Conservation (phyloP, 108 stramenopile species). For the Conticribra guillardii region DNA sequence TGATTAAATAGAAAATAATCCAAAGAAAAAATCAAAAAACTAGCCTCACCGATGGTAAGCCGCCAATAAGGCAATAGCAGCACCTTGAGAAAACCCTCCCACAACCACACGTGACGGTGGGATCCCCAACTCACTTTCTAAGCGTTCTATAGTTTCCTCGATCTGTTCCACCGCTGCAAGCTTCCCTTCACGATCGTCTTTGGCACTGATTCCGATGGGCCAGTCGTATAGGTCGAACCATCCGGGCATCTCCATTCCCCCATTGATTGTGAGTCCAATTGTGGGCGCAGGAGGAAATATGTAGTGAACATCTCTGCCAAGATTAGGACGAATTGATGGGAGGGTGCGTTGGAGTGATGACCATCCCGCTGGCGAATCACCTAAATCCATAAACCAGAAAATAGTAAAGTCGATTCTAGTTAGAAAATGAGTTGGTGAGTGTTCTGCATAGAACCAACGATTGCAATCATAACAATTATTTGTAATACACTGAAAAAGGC, state of each 20-base stretch:
- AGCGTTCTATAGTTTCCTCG: conserved; percentile 49
- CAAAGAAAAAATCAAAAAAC: too few relatives aligned
- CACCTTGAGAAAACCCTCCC: conserved; percentile 88
- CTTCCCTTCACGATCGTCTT: conserved; percentile 68
- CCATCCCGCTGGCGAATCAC: conserved; percentile 83
- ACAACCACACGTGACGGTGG: conserved; percentile 70
- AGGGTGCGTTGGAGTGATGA: conserved; percentile 54
- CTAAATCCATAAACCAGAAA: conserved; percentile 5
- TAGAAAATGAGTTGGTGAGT: too few relatives aligned
- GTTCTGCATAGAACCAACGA: too few relatives aligned
- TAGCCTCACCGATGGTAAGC: conserved; percentile 71
- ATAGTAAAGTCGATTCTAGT: not conserved
- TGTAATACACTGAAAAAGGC: not conserved
- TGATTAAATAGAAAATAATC: too few relatives aligned
- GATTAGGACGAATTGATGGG: conserved; percentile 55
- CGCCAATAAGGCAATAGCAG: conserved; percentile 73
- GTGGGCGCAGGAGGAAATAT: conserved; percentile 85
- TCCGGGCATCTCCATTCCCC: conserved; percentile 82
- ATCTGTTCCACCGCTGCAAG: conserved; percentile 51
- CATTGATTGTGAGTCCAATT: conserved; percentile 83
- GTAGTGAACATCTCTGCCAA: conserved; percentile 60
- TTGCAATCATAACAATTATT: not conserved
- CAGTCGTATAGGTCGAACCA: conserved; percentile 92
- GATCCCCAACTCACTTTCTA: conserved; percentile 59
- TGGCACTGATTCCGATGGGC: conserved; percentile 76